Evolutionary conservation across 352 stramenopile species (phyloP).

Genomic region (Peronospora tabacina): DNA sequence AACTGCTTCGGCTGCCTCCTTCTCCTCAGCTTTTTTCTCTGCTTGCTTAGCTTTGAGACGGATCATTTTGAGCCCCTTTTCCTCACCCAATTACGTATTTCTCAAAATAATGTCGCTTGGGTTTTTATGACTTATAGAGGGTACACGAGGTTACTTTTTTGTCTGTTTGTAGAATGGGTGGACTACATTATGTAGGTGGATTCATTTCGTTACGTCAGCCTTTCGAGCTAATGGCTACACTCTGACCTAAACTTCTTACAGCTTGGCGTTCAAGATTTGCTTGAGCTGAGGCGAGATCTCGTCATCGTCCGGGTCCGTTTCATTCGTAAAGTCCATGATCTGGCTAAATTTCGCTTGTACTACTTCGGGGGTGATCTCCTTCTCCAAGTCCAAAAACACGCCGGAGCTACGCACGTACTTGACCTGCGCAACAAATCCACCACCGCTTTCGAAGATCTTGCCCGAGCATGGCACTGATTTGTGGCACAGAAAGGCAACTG

Average conservation of each 20-base stretch:
- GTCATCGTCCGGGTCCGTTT: constrained; percentile 69
- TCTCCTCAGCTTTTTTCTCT: constrained; percentile 79
- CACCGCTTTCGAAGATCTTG: constrained; percentile 80
- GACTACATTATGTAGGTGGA: constrained; percentile 11
- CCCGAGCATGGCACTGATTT: constrained; percentile 67
- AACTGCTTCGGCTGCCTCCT: constrained; percentile 29
- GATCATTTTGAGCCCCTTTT: constrained; percentile 36
- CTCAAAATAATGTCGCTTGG: neutral
- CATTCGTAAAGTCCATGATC: constrained; percentile 71
- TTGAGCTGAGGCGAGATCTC: constrained; percentile 73
- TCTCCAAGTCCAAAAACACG: constrained; percentile 60
- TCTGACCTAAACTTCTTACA: constrained; percentile 30
- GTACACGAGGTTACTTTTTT: neutral
- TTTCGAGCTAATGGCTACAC: neutral
- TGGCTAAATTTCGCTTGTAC: constrained; percentile 67
- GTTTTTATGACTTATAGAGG: neutral
- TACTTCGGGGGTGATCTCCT: constrained; percentile 65
- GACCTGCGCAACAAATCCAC: constrained; percentile 75
- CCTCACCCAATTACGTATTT: no score
- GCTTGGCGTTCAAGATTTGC: constrained; percentile 66
- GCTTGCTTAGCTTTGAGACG: constrained; percentile 80
- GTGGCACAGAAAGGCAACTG: constrained; percentile 81
- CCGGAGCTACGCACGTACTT: constrained; percentile 70
- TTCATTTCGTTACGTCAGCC: constrained; percentile 23
- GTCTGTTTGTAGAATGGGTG: neutral